Evolutionary conservation across 441 rosid species (phyloP).

Genomic region (Corymbia citriodora): DNA sequence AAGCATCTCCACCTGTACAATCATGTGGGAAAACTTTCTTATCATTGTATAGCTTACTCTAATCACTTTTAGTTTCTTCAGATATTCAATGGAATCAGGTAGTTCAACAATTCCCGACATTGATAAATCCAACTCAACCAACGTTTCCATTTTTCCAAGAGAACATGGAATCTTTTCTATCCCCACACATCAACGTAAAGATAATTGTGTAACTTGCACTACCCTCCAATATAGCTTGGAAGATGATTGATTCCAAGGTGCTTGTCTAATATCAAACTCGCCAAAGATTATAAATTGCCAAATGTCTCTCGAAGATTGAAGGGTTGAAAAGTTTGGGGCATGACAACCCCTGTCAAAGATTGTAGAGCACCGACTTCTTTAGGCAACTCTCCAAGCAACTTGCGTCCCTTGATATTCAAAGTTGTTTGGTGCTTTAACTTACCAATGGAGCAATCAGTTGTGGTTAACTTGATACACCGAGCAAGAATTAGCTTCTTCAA

Average conservation of each 20-base stretch:
- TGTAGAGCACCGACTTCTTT: too few relatives aligned
- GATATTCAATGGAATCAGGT: not conserved
- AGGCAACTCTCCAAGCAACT: accelerated
- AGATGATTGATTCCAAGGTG: not conserved
- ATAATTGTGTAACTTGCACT: not conserved
- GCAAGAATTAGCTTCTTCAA: too few relatives aligned
- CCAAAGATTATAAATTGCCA: accelerated
- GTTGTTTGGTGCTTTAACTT: accelerated
- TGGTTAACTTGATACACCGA: too few relatives aligned
- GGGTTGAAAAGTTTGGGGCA: too few relatives aligned
- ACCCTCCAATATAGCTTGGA: not conserved
- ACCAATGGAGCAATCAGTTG: too few relatives aligned
- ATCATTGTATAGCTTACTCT: too few relatives aligned
- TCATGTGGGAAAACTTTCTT: too few relatives aligned
- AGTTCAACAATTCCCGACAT: not conserved
- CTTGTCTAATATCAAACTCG: not conserved
- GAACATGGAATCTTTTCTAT: not conserved
- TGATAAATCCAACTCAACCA: not conserved
- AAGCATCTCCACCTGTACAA: too few relatives aligned
- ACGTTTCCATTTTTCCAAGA: not conserved
- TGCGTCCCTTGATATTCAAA: too few relatives aligned
- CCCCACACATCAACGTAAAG: not conserved
- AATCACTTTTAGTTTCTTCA: not conserved
- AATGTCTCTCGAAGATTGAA: too few relatives aligned
- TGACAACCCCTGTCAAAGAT: too few relatives aligned